Evolutionary conservation across 2,329 filamentous ascomycete genomes (phyloP), one percentile per base, ranked within the genome.

Genomic region (Colletotrichum destructivum): DNA sequence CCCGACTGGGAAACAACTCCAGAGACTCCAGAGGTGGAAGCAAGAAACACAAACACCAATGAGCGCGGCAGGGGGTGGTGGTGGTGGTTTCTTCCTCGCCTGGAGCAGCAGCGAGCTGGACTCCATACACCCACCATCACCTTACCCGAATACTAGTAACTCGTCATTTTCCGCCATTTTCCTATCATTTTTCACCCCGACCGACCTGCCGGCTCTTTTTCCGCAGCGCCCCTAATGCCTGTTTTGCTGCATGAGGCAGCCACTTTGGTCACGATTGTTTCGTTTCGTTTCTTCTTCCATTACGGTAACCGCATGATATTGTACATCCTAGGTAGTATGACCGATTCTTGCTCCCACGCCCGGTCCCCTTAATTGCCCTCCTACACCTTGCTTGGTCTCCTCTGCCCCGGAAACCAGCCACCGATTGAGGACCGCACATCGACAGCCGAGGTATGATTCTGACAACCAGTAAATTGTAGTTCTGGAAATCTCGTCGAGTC

Each of bases 271-370:
- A 59, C 38, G 44, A 46, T 46, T 63, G 63, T 71, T 71, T 71
- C 57, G 63, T 71, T 71, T 71, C 63, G 57, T 62, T 71, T 71
- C 68, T 71, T 71, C 26, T 62, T 52, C 47, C 26, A 11, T 26
- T 61, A 21, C 54, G 55, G 23, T 11, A 11, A 23, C 68, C 31
- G 35, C 44, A n/a, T 46, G 56, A 52, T 38, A 38, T n/a, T 26
- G 31, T 18, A 35, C 18, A 54, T 26, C 52, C 52, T 23, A 23
- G 23, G 23, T 23, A 16, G 35, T 35, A 44, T 57, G 63, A 57
- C 21, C 56, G 63, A 57, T 67, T 47, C 54, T 35, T 18, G 23
- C 57, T 5, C 42, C 12, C 11, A 9, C 7, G 26, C 15, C 23
- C 16, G 11, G n/a, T 18, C 40, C 21, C 16, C 21, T 12, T 59